Conservation (phyloP, 371 early-diverging fungal genomes). For the Mucor saturninus region DNA sequence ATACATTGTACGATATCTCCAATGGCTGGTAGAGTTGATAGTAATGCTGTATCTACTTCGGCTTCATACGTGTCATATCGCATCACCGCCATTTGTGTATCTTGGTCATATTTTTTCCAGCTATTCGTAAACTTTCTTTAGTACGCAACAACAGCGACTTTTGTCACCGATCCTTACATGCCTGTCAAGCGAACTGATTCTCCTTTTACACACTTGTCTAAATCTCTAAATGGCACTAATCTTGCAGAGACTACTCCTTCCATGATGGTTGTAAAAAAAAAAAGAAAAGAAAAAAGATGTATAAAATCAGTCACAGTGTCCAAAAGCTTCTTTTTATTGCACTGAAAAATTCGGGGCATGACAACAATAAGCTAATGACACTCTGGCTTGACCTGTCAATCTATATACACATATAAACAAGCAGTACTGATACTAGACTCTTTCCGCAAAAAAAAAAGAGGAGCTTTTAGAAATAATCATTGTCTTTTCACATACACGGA, state of each 20-base stretch:
- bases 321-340: no score
- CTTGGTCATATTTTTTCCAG: slow-evolving; percentile 11
- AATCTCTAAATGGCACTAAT: slow-evolving; percentile 20
- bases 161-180: slow-evolving; percentile 10
- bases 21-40: not conserved
- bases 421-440: no score
- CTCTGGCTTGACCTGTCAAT: no score
- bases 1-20: slow-evolving; percentile 26
- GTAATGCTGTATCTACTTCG: not conserved
- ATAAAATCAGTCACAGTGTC: no score
- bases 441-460: no score
- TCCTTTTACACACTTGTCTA: slow-evolving; percentile 4
- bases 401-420: no score
- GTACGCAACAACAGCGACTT: no score
- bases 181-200: slow-evolving; percentile 29
- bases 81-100: slow-evolving; percentile 5
- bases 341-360: no score
- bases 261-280: slow-evolving; percentile 3
- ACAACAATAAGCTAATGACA: no score
- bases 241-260: slow-evolving; percentile 16
- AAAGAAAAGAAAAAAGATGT: not conserved
- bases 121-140: slow-evolving; percentile 6
- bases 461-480: no score
- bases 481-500: no score
- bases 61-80: slow-evolving; percentile 8